phyloP scores from a whole-genome alignment of 176 grass and related monocot species.

The bread wheat (Triticum aestivum) region DNA sequence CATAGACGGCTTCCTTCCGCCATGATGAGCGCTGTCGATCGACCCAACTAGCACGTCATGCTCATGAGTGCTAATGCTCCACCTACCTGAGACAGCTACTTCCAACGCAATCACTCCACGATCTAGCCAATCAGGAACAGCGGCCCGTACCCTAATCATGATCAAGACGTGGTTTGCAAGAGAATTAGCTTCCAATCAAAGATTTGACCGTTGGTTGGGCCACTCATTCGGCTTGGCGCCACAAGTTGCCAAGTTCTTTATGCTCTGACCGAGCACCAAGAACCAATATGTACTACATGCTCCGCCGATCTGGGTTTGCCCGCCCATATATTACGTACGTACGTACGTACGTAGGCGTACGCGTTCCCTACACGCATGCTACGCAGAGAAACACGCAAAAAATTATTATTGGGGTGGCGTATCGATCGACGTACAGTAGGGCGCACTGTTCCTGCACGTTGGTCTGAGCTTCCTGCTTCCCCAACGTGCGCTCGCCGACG shows the following conservation, averaged over 20 bases:
- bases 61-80: background rate
- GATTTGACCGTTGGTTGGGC: background rate
- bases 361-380: background rate
- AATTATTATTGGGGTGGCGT: background rate
- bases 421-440: background rate
- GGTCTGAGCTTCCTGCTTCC: background rate
- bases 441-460: background rate
- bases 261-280: background rate
- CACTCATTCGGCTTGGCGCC: background rate
- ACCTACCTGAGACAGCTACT: conserved; percentile 14
- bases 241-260: background rate
- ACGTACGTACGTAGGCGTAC: background rate
- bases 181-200: conserved; percentile 9
- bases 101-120: background rate
- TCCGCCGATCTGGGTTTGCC: too few species aligned
- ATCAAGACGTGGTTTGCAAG: background rate
- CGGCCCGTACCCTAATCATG: background rate
- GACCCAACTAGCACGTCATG: background rate
- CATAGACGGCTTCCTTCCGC: background rate
- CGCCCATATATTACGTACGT: background rate
- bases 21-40: background rate
- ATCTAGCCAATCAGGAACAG: background rate
- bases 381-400: background rate
- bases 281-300: background rate
- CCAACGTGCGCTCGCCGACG: background rate